Conservation (phyloP, 108 stramenopile genomes). For the Schizochytrium sp. region DNA sequence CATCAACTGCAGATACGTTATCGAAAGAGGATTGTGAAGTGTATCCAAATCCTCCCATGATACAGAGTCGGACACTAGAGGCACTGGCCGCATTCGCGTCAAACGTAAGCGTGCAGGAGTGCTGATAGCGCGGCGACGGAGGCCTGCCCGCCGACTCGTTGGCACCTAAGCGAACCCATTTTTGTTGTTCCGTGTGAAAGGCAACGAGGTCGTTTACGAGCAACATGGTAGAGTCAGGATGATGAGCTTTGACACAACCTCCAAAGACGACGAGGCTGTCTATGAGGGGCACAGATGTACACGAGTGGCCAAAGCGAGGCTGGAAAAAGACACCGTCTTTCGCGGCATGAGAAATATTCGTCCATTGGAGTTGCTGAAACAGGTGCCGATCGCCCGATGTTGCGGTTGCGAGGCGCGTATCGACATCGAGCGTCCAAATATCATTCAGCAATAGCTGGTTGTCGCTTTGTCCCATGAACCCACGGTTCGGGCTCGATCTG, state of each 20-base stretch:
- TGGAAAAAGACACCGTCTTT: neutral
- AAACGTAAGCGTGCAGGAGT: neutral
- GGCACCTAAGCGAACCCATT: neutral
- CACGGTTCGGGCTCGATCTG: too few species aligned
- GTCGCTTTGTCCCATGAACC: too few species aligned
- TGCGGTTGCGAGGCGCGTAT: neutral
- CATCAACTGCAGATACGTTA: too few species aligned
- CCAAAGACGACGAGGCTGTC: neutral
- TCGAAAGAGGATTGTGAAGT: too few species aligned
- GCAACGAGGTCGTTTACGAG: neutral
- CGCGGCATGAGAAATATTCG: neutral
- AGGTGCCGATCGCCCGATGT: too few species aligned
- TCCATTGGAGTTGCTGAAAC: too few species aligned
- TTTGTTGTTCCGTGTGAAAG: neutral
- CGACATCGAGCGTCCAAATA: neutral
- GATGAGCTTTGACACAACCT: neutral
- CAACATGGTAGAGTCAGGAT: too few species aligned
- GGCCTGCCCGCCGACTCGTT: neutral
- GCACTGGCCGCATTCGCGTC: neutral
- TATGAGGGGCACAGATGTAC: neutral
- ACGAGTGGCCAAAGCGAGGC: neutral
- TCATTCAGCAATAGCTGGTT: neutral
- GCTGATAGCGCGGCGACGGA: neutral
- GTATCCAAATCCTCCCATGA: neutral
- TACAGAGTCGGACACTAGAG: neutral